These are phyloP conservation scores for Pythium insidiosum DNA, from an alignment of 352 stramenopile species.

Conservation along the genomic window DNA sequence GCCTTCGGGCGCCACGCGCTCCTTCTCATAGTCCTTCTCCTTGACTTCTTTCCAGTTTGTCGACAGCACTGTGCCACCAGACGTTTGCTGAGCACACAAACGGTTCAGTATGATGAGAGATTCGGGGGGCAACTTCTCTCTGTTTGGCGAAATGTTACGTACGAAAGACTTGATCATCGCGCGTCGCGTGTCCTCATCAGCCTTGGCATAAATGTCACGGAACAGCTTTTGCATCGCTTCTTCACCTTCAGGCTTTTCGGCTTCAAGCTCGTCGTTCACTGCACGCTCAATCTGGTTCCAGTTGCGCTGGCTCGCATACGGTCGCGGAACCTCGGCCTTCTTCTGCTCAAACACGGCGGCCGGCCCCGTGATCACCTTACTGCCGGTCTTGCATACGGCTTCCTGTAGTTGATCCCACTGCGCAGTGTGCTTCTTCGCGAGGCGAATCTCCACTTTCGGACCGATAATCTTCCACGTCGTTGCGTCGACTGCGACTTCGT, in stretches of 20 bases:
- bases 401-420: conserved; percentile 78
- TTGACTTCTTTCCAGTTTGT: conserved; percentile 90
- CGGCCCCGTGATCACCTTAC: conserved; percentile 38
- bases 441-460: conserved; percentile 76
- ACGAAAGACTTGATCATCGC: conserved; percentile 93
- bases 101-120: background rate
- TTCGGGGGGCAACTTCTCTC: background rate
- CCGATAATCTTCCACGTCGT: conserved; percentile 53
- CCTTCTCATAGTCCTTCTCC: conserved; percentile 88
- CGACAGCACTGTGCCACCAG: conserved; percentile 86
- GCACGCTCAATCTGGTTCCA: conserved; percentile 85
- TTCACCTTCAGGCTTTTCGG: conserved; percentile 87
- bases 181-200: conserved; percentile 83
- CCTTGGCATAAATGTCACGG: conserved; percentile 89
- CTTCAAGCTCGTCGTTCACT: conserved; percentile 72
- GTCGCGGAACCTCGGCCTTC: conserved; percentile 40
- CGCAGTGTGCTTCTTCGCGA: conserved; percentile 60
- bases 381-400: conserved; percentile 28
- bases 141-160: conserved; percentile 12
- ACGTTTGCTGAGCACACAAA: conserved; percentile 68
- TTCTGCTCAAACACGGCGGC: conserved; percentile 59
- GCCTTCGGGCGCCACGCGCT: conserved; percentile 71
- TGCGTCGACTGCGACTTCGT: conserved; percentile 47
- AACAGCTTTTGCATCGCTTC: conserved; percentile 91
- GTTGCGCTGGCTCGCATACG: conserved; percentile 80